Evolutionary conservation across 2,329 filamentous ascomycete species (phyloP).

Genomic region (Allantophomopsis lycopodina): DNA sequence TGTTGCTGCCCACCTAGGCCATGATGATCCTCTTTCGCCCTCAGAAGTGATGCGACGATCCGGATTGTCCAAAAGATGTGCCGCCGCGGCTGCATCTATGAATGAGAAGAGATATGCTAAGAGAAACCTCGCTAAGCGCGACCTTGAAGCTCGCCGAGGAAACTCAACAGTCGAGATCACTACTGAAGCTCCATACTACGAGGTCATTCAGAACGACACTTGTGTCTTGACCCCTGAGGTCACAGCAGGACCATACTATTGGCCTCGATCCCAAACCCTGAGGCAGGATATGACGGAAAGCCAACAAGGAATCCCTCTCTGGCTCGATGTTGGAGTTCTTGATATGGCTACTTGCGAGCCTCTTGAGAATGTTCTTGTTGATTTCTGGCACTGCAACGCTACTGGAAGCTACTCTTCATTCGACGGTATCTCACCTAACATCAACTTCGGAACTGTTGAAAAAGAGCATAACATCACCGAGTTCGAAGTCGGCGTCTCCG

Average conservation of each 20-base stretch:
- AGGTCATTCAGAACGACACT: neutral
- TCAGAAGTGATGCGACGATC: neutral
- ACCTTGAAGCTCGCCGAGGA: neutral
- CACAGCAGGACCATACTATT: neutral
- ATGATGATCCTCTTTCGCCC: too few species aligned
- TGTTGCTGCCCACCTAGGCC: too few species aligned
- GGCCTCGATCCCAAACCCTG: neutral
- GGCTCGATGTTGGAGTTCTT: too few species aligned
- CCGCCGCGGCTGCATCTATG: neutral
- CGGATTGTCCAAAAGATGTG: neutral
- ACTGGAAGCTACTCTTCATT: too few species aligned
- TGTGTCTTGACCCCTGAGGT: too few species aligned
- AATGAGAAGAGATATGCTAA: conserved; percentile 1
- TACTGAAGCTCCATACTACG: conserved; percentile 1
- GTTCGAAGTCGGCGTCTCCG: too few species aligned
- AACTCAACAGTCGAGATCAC: conserved; percentile 1
- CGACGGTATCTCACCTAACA: too few species aligned
- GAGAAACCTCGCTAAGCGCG: neutral
- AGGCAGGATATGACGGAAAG: conserved; percentile 1
- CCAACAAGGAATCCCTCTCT: neutral
- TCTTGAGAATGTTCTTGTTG: too few species aligned
- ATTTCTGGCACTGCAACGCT: too few species aligned
- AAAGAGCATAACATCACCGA: too few species aligned
- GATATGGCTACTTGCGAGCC: too few species aligned
- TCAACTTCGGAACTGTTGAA: too few species aligned